These are phyloP conservation scores for Suillus brevipes DNA, from an alignment of 768 basidiomycete species.

Conservation along the genomic window DNA sequence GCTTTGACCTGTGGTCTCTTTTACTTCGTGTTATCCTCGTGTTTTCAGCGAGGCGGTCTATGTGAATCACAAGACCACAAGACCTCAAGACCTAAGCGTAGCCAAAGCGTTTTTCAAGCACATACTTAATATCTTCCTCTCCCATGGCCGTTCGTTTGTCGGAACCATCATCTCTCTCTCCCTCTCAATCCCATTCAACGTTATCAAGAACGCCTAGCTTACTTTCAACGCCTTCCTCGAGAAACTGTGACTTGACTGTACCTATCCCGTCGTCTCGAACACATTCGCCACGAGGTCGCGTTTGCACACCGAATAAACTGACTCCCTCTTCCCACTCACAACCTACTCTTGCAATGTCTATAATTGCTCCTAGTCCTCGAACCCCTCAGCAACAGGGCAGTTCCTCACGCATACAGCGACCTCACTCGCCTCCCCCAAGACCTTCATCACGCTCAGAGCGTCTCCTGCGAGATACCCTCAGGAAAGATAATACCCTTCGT, in stretches of 20 bases:
- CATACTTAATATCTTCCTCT: constrained; percentile 6
- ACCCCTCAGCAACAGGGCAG: constrained; percentile 14
- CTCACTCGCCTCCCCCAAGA: constrained; percentile 31
- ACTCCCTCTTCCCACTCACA: constrained; percentile 15
- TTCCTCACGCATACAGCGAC: constrained; percentile 7
- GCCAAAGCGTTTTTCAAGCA: neutral
- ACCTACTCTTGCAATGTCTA: constrained; percentile 40
- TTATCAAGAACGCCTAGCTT: neutral
- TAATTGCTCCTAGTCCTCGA: constrained; percentile 19
- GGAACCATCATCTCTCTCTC: constrained; percentile 8
- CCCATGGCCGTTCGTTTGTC: constrained; percentile 8
- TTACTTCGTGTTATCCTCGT: constrained; percentile 11
- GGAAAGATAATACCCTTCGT: constrained; percentile 46
- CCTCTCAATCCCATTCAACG: constrained; percentile 3
- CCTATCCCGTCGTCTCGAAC: constrained; percentile 15
- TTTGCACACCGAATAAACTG: constrained; percentile 12
- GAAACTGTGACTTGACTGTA: neutral
- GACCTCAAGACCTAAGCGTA: neutral
- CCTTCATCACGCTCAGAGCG: constrained; percentile 54
- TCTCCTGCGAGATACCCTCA: constrained; percentile 56
- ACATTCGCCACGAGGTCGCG: constrained; percentile 18
- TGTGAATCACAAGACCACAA: constrained; percentile 6
- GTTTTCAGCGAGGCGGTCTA: constrained; percentile 10
- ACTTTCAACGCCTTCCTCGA: neutral
- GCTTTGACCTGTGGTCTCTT: neutral